Conservation (phyloP, 2,329 filamentous ascomycete genomes). For the Dactylonectria macrodidyma region DNA sequence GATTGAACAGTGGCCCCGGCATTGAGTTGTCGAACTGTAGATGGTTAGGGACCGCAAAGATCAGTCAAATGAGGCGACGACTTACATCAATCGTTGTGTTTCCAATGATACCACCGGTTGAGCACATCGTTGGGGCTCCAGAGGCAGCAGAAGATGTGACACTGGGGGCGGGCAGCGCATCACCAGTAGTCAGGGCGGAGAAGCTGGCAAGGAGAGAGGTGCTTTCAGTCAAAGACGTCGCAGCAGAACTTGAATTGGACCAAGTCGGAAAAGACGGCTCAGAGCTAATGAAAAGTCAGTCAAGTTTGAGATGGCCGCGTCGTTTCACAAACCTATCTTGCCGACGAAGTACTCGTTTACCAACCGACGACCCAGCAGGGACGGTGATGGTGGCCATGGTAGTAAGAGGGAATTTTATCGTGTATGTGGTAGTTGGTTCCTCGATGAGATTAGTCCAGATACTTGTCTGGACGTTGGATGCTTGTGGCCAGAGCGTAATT, state of each 20-base stretch:
- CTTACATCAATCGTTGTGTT: conserved; percentile 58
- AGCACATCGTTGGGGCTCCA: conserved; percentile 44
- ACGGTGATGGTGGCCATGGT: conserved; percentile 54
- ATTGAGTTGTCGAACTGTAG: conserved; percentile 55
- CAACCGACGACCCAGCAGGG: conserved; percentile 27
- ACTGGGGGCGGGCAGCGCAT: conserved; percentile 24
- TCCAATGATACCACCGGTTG: conserved; percentile 52
- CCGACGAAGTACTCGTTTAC: conserved; percentile 47
- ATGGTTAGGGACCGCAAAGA: conserved; percentile 33
- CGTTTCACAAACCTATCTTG: conserved; percentile 47
- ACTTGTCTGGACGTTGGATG: conserved; percentile 51
- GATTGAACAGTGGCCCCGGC: conserved; percentile 58
- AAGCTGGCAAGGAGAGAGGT: conserved; percentile 42
- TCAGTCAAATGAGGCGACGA: conserved; percentile 13
- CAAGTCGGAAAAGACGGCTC: conserved; percentile 38
- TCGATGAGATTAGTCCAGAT: conserved; percentile 58
- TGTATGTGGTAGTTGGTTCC: conserved; percentile 58
- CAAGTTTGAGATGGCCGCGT: not conserved
- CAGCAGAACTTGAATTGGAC: conserved; percentile 50
- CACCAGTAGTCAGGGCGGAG: conserved; percentile 39
- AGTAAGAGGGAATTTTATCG: conserved; percentile 56
- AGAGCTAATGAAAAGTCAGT: conserved; percentile 41
- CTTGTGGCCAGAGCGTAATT: conserved; percentile 44
- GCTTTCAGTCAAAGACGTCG: conserved; percentile 37
- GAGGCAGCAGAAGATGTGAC: conserved; percentile 20